Evolutionary conservation across 257 asterid genomes (phyloP), one percentile per base, ranked within the genome.

Genomic region (Solanum piurae): DNA sequence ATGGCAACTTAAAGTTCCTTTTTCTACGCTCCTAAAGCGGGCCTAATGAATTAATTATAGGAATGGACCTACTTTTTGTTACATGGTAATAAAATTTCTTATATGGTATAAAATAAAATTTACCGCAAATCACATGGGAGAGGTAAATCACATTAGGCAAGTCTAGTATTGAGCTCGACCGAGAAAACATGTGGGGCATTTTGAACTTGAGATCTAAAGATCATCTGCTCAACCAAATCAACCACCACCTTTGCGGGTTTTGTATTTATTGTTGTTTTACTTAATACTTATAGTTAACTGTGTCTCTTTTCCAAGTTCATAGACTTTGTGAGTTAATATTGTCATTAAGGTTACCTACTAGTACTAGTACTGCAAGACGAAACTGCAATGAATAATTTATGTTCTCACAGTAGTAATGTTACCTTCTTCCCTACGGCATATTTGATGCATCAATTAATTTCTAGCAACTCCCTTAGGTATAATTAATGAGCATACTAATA

Each of bases 71-170:
- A 84, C 60, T 11, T 38, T 84, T 62, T 66, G 60, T 52, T 38
- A 64, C 60, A 64, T 16, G 6, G 60, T 10, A 13, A n/a, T 60
- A 64, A 7, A 40, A 9, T 12, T 62, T 36, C 20, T 25, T 33
- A 4, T 16, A 27, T 82, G 37, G 14, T 8, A 42, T 25, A 20
- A 23, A 4, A 10, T 5, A 9, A 16, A 36, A 5, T 37, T 75
- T 7, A 8, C 0, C 2, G 3, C 3, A 60, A 21, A 23, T 9
- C 11, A 20, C 0, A 18, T 1, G 1, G 0, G 6, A 21, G 13
- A 23, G 27, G 13, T 23, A 62, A 62, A 62, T 62, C 7, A 23
- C 7, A 0, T 23, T 4, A 23, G 25, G 2, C 7, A 21, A 60
- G 25, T 60, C 6, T 20, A 62, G 31, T 0, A 9, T 21, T 9